Percentiles rank a stretch among this genome's conserved stretches.
Conservation (phyloP, 2,329 filamentous ascomycete species). For the Aspergillaceae sp. region DNA sequence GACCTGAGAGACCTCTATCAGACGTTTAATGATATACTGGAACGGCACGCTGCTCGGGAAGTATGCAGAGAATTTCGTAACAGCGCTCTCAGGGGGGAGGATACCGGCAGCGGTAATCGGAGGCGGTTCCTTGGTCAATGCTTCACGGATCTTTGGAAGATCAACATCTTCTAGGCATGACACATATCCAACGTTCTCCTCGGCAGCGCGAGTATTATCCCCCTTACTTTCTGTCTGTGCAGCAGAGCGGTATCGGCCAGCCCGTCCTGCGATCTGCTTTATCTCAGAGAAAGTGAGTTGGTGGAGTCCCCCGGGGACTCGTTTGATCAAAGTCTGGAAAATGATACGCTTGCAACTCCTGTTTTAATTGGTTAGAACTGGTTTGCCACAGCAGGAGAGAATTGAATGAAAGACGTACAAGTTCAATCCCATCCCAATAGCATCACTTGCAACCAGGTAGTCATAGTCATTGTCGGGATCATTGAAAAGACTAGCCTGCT, state of each 20-base stretch:
- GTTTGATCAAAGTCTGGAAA: slow-evolving; percentile 71
- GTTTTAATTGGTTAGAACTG: slow-evolving; percentile 8
- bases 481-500: slow-evolving; percentile 90
- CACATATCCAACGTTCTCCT: slow-evolving; percentile 56
- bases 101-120: slow-evolving; percentile 65
- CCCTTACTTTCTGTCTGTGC: slow-evolving; percentile 39
- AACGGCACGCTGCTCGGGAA: slow-evolving; percentile 76
- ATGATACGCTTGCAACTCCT: slow-evolving; percentile 77
- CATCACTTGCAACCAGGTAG: slow-evolving; percentile 85
- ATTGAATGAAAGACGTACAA: slow-evolving; percentile 48
- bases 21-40: slow-evolving; percentile 67
- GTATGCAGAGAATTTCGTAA: slow-evolving; percentile 70
- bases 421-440: slow-evolving; percentile 96
- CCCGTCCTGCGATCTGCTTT: slow-evolving; percentile 90
- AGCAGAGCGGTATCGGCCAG: slow-evolving; percentile 74
- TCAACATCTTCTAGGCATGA: slow-evolving; percentile 69
- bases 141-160: slow-evolving; percentile 51
- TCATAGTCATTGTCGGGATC: slow-evolving; percentile 94
- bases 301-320: slow-evolving; percentile 51
- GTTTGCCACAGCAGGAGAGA: background rate
- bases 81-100: slow-evolving; percentile 58
- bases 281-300: slow-evolving; percentile 65
- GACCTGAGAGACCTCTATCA: slow-evolving; percentile 60
- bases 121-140: slow-evolving; percentile 56
- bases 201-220: slow-evolving; percentile 9